phyloP scores from a whole-genome alignment of 305 asterid species.

The Plantago lanceolata region DNA sequence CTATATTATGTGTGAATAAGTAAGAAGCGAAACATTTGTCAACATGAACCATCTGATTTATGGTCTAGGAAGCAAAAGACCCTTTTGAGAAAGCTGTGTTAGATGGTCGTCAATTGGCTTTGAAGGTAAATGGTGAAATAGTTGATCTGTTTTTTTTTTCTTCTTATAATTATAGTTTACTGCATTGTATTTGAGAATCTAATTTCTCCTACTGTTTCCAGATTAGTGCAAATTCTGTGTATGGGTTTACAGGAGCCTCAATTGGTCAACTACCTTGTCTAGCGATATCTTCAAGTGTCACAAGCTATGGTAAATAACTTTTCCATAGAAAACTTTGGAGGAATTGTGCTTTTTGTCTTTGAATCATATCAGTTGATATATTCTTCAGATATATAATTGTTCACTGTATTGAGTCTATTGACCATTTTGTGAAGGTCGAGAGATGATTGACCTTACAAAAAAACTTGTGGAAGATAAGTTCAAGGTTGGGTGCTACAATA shows the following conservation, averaged over 20 bases:
- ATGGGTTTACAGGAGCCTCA: constrained; percentile 99
- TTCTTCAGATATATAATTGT: constrained; percentile 18
- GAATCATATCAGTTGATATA: constrained; percentile 8
- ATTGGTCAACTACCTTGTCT: constrained; percentile 94
- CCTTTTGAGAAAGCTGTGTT: constrained; percentile 93
- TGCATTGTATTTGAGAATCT: constrained; percentile 23
- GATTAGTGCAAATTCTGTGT: constrained; percentile 98
- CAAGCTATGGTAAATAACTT: constrained; percentile 83
- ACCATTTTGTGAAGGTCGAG: constrained; percentile 63
- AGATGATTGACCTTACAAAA: constrained; percentile 98
- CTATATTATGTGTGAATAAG: constrained; percentile 8
- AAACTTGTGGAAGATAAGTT: constrained; percentile 93
- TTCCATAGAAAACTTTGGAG: constrained; percentile 14
- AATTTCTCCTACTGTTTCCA: constrained; percentile 39
- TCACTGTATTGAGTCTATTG: constrained; percentile 19
- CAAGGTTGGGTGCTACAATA: constrained; percentile 78
- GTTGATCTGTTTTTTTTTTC: constrained; percentile 11
- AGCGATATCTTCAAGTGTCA: constrained; percentile 98
- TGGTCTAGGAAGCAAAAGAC: constrained; percentile 85
- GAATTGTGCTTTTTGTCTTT: constrained; percentile 15
- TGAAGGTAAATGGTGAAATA: constrained; percentile 57
- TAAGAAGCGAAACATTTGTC: constrained; percentile 5
- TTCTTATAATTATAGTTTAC: constrained; percentile 18
- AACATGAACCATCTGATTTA: constrained; percentile 25
- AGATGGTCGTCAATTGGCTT: constrained; percentile 97